Percentiles rank a stretch among this genome's conserved stretches.
Evolutionary conservation across 2,329 filamentous ascomycete genomes (phyloP).

Genomic region (Hortaea sp.): DNA sequence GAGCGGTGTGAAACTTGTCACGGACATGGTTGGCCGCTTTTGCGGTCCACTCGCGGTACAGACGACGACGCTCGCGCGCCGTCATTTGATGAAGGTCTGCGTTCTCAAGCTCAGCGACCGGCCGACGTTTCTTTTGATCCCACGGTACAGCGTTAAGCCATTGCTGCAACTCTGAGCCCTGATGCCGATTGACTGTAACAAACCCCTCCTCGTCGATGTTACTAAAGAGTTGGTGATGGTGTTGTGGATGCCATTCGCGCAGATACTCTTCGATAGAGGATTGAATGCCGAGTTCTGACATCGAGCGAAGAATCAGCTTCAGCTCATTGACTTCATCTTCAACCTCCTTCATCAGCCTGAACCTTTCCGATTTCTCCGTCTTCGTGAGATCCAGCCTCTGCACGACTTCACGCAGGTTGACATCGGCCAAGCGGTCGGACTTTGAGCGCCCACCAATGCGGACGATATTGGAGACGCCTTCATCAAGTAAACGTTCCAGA

Average conservation of each 20-base stretch:
- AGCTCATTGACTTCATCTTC: constrained; percentile 12
- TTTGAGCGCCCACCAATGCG: constrained; percentile 50
- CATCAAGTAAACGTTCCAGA: constrained; percentile 48
- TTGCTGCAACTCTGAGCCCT: neutral
- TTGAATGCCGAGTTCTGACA: constrained; percentile 3
- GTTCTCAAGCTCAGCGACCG: too few species aligned
- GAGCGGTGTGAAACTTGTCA: constrained; percentile 10
- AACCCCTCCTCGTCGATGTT: constrained; percentile 17
- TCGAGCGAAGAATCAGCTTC: constrained; percentile 4
- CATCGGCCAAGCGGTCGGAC: constrained; percentile 39
- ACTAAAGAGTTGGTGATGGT: constrained; percentile 14
- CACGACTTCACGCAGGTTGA: constrained; percentile 40
- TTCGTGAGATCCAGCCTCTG: constrained; percentile 27
- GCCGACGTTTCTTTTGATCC: too few species aligned
- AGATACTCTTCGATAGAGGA: constrained; percentile 7
- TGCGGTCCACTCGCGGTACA: neutral
- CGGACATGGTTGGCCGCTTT: constrained; percentile 7
- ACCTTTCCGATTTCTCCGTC: constrained; percentile 27
- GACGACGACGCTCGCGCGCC: constrained; percentile 2
- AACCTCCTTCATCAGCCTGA: constrained; percentile 15
- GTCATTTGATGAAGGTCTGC: too few species aligned
- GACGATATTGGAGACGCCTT: constrained; percentile 37
- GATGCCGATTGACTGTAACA: neutral
- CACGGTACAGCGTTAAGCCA: too few species aligned
- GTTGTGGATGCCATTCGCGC: constrained; percentile 8